Evolutionary conservation across 2,329 filamentous ascomycete genomes (phyloP), one percentile per base, ranked within the genome.

Genomic region (Trichophyton schoenleinii): DNA sequence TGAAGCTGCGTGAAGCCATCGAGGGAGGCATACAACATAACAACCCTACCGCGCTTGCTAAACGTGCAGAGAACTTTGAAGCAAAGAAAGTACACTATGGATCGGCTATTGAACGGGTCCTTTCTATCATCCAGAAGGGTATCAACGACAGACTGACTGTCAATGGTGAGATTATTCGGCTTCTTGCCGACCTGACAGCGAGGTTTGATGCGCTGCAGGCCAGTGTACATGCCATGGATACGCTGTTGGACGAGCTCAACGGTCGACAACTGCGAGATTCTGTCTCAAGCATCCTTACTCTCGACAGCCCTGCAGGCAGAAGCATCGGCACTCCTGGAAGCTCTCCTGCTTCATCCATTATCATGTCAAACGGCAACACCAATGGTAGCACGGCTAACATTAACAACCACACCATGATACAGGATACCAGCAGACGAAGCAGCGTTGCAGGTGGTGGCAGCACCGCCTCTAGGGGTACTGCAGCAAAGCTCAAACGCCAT

Each of bases 61-160:
- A 94, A 76, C 92, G 91, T 73, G 85, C 95, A 48, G 91, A 96
- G 72, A 95, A 83, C 67, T 99, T 96, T 72, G 91, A 96, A 71
- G 89, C 88, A 49, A 99, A 97, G 79, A 95, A 92, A 74, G 85
- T 85, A 63, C 92, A 97, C 72, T 99, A 97, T 69, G 88, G 91
- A 0, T 89, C 91, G 8, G 92, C 94, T 1, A 95, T 99, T 70
- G 89, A 94, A 71, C 84, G 91, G 48, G 90, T 99, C 6, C 77
- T 97, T 18, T 86, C 87, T 44, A 95, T 97, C 70, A 96, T 97
- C 58, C 90, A 96, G 67, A 92, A 90, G 70, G 94, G 94, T n/a
- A 87, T 97, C 69, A 88, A 89, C 70, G 91, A 97, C 70, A 85
- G 94, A n/a, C 79, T 96, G 58, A 97, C 94, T 0, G 90, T 97